Base-by-base conservation (phyloP, 495 filamentous ascomycete genomes). In the Collariella sp. region DNA sequence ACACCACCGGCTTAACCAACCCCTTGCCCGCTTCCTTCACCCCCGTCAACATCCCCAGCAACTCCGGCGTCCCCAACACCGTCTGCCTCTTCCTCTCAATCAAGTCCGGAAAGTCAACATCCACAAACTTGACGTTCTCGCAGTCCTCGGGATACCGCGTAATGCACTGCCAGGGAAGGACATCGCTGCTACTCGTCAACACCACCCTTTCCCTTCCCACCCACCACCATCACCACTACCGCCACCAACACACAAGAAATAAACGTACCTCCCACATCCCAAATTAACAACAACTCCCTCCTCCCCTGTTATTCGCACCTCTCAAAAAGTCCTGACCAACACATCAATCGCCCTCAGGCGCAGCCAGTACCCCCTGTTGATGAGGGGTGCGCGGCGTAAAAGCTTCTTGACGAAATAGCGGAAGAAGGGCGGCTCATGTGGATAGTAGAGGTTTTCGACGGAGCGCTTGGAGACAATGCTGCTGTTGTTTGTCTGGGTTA, bases 391-490 rank as follows among this genome's bases (percentile, higher is more conserved):
- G 22, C 90, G 76, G 51, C 88, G 75, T 69, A 86, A 81, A 45
- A 85, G 84, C 67, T 91, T 94, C 62, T 81, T 83, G 24, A 95
- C 88, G 67, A 95, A 96, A 62, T 84, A 83, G 13, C 85, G 83
- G 59, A 93, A 90, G 74, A 89, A 94, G 63, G 89, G 83, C 18
- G 85, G 79, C 57, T 91, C 76, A 50, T 80, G 68, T 15, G 78
- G 67, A 59, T 84, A 84, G 69, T 95, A 96, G 18, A 93, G 76
- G 60, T 82, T 81, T 64, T 95, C 88, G 26, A 95, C 89, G 59
- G 86, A 89, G 54, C 89, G 78, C 66, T 96, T 96, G 23, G 88
- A 95, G 36, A 89, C 83, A 61, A 95, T 95, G 60, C 85, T 90
- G 68, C 85, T 88, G 65, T 82, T 88, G 64, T 96, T 95, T 50